Evolutionary conservation across 2,329 filamentous ascomycete genomes (phyloP).

Genomic region (Colletotrichum eleusines): DNA sequence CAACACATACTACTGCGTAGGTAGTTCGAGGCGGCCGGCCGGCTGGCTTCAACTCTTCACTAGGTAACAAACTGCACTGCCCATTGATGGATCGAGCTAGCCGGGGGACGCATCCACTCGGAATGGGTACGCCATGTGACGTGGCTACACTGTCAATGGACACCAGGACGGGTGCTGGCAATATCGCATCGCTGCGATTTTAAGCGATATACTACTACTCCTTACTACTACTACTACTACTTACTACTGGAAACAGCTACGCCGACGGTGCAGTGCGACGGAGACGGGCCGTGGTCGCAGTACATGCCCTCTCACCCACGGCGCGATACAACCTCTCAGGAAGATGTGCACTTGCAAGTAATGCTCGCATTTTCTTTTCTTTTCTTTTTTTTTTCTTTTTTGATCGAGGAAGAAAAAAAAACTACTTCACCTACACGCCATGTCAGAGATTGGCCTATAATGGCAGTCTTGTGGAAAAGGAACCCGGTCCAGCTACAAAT

Average conservation of each 20-base stretch:
- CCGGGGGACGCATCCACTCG: neutral
- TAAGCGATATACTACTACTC: neutral
- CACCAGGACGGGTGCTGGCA: slow-evolving; percentile 21
- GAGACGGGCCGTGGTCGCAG: slow-evolving; percentile 7
- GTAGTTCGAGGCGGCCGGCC: too few relatives aligned
- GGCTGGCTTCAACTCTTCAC: neutral
- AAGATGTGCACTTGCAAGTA: neutral
- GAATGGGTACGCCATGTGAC: neutral
- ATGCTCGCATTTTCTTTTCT: neutral
- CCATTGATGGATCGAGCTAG: neutral
- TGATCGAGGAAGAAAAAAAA: too few relatives aligned
- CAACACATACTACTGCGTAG: neutral
- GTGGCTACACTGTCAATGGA: slow-evolving; percentile 1
- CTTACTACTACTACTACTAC: too few relatives aligned
- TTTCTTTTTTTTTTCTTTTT: neutral
- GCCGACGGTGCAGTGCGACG: slow-evolving; percentile 23
- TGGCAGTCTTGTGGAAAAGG: neutral
- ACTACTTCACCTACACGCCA: neutral
- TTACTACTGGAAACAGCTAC: too few relatives aligned
- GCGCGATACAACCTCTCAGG: neutral
- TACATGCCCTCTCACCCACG: neutral
- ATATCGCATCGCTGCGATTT: slow-evolving; percentile 32
- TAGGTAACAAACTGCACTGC: neutral
- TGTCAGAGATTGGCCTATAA: too few relatives aligned
- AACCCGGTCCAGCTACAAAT: neutral